Conservation (phyloP, 129 eudicot genomes). For the Lactuca sativa region DNA sequence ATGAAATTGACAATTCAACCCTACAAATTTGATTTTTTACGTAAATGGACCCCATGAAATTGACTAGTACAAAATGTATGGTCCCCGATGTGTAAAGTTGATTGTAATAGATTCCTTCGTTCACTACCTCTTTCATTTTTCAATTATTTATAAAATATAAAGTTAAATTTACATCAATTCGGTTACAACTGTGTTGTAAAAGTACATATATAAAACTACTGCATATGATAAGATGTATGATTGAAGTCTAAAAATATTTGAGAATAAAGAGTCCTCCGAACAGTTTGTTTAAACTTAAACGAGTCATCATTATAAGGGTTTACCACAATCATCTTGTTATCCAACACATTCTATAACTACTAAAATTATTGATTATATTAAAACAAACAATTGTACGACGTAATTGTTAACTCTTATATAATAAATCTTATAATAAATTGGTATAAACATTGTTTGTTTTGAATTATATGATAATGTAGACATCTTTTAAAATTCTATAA, state of each 20-base stretch:
- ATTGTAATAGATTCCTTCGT: constrained; percentile 30
- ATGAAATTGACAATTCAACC: constrained; percentile 31
- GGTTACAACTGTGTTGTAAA: neutral
- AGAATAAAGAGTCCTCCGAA: neutral
- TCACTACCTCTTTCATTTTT: neutral
- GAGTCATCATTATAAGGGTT: too few relatives aligned
- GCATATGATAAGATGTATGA: neutral
- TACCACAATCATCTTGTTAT: too few relatives aligned
- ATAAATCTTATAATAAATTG: too few relatives aligned
- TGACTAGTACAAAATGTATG: constrained; percentile 25
- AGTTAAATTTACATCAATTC: neutral
- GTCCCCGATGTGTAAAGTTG: constrained; percentile 26
- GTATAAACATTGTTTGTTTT: too few relatives aligned
- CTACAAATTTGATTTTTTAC: constrained; percentile 32
- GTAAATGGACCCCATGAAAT: constrained; percentile 28
- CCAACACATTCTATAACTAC: too few relatives aligned
- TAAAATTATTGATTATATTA: too few relatives aligned
- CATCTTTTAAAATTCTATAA: too few relatives aligned
- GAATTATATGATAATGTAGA: too few relatives aligned
- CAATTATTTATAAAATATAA: neutral
- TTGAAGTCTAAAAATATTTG: neutral
- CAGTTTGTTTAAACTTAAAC: too few relatives aligned
- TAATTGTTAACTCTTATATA: too few relatives aligned
- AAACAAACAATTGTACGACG: too few relatives aligned
- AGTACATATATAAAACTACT: neutral